Evolutionary conservation across 2,329 filamentous ascomycete species (phyloP).

Genomic region (Penicillium sp.): DNA sequence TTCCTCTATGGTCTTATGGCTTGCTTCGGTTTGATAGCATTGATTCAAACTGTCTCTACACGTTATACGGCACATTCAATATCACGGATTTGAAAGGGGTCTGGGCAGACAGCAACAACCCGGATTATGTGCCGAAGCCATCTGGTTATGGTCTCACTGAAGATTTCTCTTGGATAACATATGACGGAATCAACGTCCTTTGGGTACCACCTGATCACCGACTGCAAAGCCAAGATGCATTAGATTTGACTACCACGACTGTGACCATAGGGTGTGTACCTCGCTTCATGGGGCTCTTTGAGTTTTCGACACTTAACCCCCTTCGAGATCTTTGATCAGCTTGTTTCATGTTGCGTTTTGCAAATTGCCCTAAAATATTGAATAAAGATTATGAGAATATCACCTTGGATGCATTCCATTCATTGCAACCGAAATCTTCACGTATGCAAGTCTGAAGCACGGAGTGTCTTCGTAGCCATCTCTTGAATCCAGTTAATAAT

Average conservation of each 20-base stretch:
- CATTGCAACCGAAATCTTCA: too few species aligned
- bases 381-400: too few species aligned
- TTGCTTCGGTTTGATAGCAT: not conserved
- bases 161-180: constrained; percentile 8
- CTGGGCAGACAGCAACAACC: not conserved
- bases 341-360: too few species aligned
- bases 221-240: not conserved
- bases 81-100: not conserved
- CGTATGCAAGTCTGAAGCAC: too few species aligned
- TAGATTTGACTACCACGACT: not conserved
- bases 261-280: not conserved
- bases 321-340: not conserved
- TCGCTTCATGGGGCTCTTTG: not conserved
- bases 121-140: not conserved
- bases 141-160: constrained; percentile 1
- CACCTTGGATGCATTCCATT: too few species aligned
- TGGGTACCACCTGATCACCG: constrained; percentile 6
- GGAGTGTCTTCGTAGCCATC: too few species aligned
- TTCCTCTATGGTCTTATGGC: not conserved
- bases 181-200: constrained; percentile 6
- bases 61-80: not conserved
- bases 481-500: too few species aligned
- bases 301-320: not conserved
- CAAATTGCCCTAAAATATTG: too few species aligned
- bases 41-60: not conserved